Conservation (phyloP, 192 early-diverging fungal species). For the Geranomyces michiganensis region DNA sequence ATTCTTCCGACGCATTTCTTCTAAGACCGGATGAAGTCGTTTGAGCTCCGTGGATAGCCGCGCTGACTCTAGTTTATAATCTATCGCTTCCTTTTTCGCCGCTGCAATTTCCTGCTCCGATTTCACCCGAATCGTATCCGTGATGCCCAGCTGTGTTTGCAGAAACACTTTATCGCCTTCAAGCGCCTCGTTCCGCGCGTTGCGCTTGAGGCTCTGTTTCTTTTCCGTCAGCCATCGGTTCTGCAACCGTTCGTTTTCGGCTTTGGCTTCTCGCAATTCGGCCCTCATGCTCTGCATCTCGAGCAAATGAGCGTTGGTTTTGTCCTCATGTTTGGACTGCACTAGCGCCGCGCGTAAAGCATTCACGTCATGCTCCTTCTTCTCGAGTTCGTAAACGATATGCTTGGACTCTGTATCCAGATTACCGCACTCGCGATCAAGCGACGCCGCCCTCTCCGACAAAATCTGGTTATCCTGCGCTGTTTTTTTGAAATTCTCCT, state of each 20-base stretch:
- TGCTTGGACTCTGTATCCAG: constrained; percentile 45
- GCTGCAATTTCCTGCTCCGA: constrained; percentile 39
- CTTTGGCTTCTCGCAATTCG: constrained; percentile 38
- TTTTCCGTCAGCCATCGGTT: constrained; percentile 54
- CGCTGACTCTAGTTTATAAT: constrained; percentile 54
- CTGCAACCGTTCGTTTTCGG: constrained; percentile 51
- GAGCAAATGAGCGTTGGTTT: constrained; percentile 39
- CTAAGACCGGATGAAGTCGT: constrained; percentile 45
- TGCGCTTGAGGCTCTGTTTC: constrained; percentile 45
- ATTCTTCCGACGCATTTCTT: constrained; percentile 47
- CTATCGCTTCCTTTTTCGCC: constrained; percentile 46
- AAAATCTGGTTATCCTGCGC: neutral
- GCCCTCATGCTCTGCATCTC: constrained; percentile 41
- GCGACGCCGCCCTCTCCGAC: constrained; percentile 24
- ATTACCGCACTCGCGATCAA: constrained; percentile 44
- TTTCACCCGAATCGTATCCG: constrained; percentile 48
- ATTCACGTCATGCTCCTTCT: constrained; percentile 59
- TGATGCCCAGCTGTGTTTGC: constrained; percentile 53
- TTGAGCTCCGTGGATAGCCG: constrained; percentile 47
- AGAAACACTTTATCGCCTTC: constrained; percentile 41
- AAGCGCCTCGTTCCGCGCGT: constrained; percentile 27
- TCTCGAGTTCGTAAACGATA: constrained; percentile 42
- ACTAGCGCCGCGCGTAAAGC: constrained; percentile 42
- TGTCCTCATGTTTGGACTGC: constrained; percentile 36
- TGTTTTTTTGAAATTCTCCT: constrained; percentile 26